phyloP scores from a whole-genome alignment of 371 early-diverging fungal species.

The Dinochytrium kinnereticum region DNA sequence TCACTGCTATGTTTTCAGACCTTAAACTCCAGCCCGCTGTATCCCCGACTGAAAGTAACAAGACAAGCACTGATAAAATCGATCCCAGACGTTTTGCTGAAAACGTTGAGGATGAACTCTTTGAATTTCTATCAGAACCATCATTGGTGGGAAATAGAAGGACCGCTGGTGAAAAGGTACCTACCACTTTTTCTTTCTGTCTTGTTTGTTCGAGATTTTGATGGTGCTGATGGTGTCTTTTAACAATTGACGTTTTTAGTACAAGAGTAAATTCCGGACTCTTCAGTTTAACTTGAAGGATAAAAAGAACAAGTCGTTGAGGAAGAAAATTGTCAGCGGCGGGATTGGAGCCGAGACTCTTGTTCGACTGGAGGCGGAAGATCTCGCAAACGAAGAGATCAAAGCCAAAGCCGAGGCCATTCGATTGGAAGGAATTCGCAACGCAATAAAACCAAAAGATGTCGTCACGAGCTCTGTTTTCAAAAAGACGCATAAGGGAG shows the following conservation, averaged over 20 bases:
- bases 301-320: constrained; percentile 70
- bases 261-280: constrained; percentile 77
- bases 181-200: not conserved
- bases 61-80: too few species aligned
- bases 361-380: constrained; percentile 73
- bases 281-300: constrained; percentile 78
- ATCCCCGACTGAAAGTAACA: not conserved
- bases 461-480: constrained; percentile 51
- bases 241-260: constrained; percentile 41
- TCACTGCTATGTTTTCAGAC: constrained; percentile 34
- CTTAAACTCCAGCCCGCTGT: not conserved
- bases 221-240: not conserved
- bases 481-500: constrained; percentile 80
- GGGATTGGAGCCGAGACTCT: constrained; percentile 65
- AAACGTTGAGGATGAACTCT: constrained; percentile 43
- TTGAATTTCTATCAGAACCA: constrained; percentile 34
- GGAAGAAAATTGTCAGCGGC: constrained; percentile 68
- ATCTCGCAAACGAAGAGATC: constrained; percentile 77
- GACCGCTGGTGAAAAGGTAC: constrained; percentile 35
- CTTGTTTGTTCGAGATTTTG: not conserved
- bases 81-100: constrained; percentile 34
- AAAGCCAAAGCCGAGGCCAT: constrained; percentile 66
- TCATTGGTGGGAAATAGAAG: constrained; percentile 17
- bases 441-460: constrained; percentile 64
- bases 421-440: constrained; percentile 65